phyloP scores from a whole-genome alignment of 2,329 filamentous ascomycete species.

The Grosmannia clavigera region DNA sequence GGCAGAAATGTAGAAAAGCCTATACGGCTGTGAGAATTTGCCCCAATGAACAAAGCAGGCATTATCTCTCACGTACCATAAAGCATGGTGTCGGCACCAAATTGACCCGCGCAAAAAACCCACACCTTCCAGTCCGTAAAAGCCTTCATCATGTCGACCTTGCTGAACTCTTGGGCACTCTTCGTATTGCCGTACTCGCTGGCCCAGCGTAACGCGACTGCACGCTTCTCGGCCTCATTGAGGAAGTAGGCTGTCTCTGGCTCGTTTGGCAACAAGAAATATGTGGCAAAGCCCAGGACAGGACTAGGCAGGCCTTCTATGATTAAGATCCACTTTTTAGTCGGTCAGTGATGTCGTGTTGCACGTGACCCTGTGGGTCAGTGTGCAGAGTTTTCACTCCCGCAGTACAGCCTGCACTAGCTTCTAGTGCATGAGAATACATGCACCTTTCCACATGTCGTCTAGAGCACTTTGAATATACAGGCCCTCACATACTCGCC shows the following conservation, averaged over 20 bases:
- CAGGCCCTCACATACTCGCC: slow-evolving; percentile 30
- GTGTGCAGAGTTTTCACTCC: too few relatives aligned
- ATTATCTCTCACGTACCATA: slow-evolving; percentile 31
- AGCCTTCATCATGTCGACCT: slow-evolving; percentile 51
- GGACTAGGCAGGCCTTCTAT: slow-evolving; percentile 35
- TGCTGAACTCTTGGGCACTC: slow-evolving; percentile 33
- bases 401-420: too few relatives aligned
- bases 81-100: slow-evolving; percentile 63
- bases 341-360: too few relatives aligned
- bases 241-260: slow-evolving; percentile 51
- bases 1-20: slow-evolving; percentile 68
- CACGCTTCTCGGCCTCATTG: slow-evolving; percentile 40
- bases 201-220: slow-evolving; percentile 27
- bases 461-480: neutral
- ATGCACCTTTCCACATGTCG: too few relatives aligned
- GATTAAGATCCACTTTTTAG: slow-evolving; percentile 40
- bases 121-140: slow-evolving; percentile 68
- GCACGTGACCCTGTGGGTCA: too few relatives aligned
- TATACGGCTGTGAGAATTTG: slow-evolving; percentile 9
- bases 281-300: slow-evolving; percentile 40
- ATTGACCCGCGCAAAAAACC: slow-evolving; percentile 56
- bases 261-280: slow-evolving; percentile 48
- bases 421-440: too few relatives aligned
- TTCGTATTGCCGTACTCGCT: slow-evolving; percentile 35
- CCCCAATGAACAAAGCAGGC: too few relatives aligned